These are phyloP conservation scores for Populus simonii DNA, from an alignment of 345 rosid species.

Conservation along the genomic window DNA sequence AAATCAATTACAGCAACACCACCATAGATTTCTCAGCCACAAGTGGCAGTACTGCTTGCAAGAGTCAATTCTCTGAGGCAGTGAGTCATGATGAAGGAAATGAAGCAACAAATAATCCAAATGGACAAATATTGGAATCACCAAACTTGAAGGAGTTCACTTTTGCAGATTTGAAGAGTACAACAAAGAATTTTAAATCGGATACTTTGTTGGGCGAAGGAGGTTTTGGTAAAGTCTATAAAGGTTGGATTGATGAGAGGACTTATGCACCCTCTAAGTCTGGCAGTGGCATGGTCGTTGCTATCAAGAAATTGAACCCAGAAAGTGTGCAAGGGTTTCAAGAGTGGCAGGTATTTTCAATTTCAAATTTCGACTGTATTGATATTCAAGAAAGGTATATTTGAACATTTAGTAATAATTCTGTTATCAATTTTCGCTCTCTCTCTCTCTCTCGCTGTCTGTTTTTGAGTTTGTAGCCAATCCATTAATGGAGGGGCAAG, in stretches of 20 bases:
- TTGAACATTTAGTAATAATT: background rate
- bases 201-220: constrained; percentile 78
- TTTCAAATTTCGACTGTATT: background rate
- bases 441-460: too few species aligned
- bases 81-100: constrained; percentile 33
- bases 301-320: constrained; percentile 69
- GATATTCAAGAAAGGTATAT: background rate
- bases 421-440: background rate
- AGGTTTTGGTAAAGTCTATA: constrained; percentile 76
- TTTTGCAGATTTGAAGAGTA: constrained; percentile 55
- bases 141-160: constrained; percentile 49
- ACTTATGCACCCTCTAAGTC: constrained; percentile 53
- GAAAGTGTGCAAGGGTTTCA: constrained; percentile 68
- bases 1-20: constrained; percentile 24
- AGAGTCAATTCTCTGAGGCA: constrained; percentile 39
- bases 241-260: constrained; percentile 74
- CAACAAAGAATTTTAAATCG: constrained; percentile 59
- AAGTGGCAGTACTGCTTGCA: constrained; percentile 32
- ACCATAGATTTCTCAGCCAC: constrained; percentile 34
- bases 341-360: constrained; percentile 66
- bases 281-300: constrained; percentile 62
- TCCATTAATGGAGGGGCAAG: background rate
- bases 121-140: constrained; percentile 35
- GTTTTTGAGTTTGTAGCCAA: constrained; percentile 4
- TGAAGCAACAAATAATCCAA: constrained; percentile 12